Base-by-base conservation (phyloP, 2,329 filamentous ascomycete species). In the Fusarium mundagurra region DNA sequence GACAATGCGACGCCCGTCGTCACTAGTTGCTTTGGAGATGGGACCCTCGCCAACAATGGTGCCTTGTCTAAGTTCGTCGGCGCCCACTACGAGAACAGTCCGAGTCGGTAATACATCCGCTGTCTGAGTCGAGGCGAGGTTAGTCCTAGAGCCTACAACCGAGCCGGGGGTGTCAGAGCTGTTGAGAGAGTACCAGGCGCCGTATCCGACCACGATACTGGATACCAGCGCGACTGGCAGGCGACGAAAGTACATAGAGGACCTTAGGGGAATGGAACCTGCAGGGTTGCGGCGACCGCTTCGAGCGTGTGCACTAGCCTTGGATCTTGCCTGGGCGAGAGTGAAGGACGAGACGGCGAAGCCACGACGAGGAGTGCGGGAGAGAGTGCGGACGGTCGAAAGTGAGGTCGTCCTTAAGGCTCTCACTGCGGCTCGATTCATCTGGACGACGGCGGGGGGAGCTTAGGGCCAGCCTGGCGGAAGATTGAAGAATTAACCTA, bases 21-120 rank as follows among this genome's bases (percentile, higher is more conserved):
- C 93, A 84, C 95, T 93, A 8, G 93, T 94, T 78, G 93, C 90
- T 85, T 99, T 99, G 51, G 93, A 93, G 69, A 99, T 90, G 27
- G 96, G 95, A 12, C 92, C 93, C 78, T 97, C 93, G 67, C 93
- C 94, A 24, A 94, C 91, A 72, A 98, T 92, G 14, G 94, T 93
- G 31, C 94, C 93, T 17, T 96, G 96, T 80, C 95, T 96, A 57
- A 99, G 90, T 82, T 97, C 92, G 81, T 97, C 94, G 79, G 95
- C 93, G 69, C 96, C 94, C 60, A 99, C 94, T 47, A 98, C 91
- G 31, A 98, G 88, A 27, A 97, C 94, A 75, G 88, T 95, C 83
- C 84, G 89, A 45, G 88, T 90, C 16, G 86, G 84, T 36, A 84
- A 79, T 31, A 84, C 85, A 78, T 84, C 83, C 74, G 80, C 81